Evolutionary conservation across 495 filamentous ascomycete species (phyloP).

Genomic region (Tuber brumale): DNA sequence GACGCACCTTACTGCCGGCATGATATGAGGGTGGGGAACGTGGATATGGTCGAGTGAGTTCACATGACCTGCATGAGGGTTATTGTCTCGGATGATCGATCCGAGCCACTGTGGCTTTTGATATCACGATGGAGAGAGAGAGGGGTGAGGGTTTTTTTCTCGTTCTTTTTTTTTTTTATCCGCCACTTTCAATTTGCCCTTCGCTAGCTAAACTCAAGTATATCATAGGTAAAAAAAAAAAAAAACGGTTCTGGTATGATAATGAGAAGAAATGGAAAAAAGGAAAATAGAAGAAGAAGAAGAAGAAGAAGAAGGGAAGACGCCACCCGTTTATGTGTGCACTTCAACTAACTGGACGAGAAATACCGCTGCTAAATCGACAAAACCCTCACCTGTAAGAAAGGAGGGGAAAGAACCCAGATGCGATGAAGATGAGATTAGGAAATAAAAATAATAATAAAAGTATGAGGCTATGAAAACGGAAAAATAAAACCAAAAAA

Average conservation of each 20-base stretch:
- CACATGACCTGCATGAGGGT: neutral
- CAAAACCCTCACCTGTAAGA: neutral
- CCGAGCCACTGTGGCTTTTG: neutral
- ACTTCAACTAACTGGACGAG: neutral
- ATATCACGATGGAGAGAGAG: neutral
- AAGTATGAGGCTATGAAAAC: neutral
- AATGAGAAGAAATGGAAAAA: neutral
- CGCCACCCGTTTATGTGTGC: constrained; percentile 3
- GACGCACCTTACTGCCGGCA: neutral
- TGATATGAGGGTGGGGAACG: neutral
- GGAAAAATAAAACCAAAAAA: neutral
- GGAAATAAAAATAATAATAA: too few species aligned
- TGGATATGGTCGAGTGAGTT: neutral
- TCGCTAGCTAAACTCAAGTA: constrained; percentile 3
- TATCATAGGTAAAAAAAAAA: neutral
- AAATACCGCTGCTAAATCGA: neutral
- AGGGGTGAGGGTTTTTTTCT: too few species aligned
- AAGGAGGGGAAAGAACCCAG: neutral
- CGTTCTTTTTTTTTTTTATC: neutral
- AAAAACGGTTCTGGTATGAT: neutral
- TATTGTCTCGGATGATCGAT: neutral
- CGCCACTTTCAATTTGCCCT: constrained; percentile 4
- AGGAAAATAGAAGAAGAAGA: neutral
- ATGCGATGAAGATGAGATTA: neutral
- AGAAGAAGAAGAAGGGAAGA: neutral